Evolutionary conservation across 2,329 filamentous ascomycete species (phyloP), one percentile per base, ranked within the genome.

Genomic region (Cladobotryum mycophilum): DNA sequence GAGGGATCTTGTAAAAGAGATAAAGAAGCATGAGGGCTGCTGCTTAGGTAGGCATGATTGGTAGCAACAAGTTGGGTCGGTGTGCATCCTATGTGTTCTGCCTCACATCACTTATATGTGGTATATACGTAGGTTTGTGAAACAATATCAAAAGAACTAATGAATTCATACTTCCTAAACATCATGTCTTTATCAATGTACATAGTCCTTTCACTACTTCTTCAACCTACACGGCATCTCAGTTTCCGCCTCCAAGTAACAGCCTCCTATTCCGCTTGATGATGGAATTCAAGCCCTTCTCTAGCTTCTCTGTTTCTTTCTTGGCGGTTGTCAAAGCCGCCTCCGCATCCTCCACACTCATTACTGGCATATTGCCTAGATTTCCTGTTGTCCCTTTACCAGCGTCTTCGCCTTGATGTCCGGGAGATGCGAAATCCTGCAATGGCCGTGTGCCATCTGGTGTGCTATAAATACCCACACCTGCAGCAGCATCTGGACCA

Each of bases 321-420:
- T 75, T 72, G 25, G 79, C 76, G 36, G 74, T 64, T 18, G 64
- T 58, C 41, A 80, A 69, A 42, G 78, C 78, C 50, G 68, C 70
- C 67, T 87, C 84, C 2, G 82, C 78, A 53, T 86, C 84, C 55
- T 84, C 77, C 2, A 85, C 73, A 44, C 71, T 80, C 73, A 86
- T 78, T 7, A 82, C 67, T 5, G 76, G 75, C 55, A 80, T 78
- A 52, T 71, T 74, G 35, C 65, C 64, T 4, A 67, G 58, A 4
- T 61, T 62, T 53, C 61, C 61, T 13, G 58, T 59, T 49, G 58
- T 57, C 18, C 61, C 61, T 55, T 66, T 67, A 38, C 60, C 61
- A 17, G 58, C 59, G 22, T 68, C 63, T n/a, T 66, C 60, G 20
- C 57, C 55, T 37, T 58, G 56, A 45, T 61, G 60, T 9, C 58